A percentile compares a stretch with the other conserved stretches of the same genome.
Evolutionary conservation across 148 eudicot species (phyloP).

Genomic region (Dianthus caryophyllus): DNA sequence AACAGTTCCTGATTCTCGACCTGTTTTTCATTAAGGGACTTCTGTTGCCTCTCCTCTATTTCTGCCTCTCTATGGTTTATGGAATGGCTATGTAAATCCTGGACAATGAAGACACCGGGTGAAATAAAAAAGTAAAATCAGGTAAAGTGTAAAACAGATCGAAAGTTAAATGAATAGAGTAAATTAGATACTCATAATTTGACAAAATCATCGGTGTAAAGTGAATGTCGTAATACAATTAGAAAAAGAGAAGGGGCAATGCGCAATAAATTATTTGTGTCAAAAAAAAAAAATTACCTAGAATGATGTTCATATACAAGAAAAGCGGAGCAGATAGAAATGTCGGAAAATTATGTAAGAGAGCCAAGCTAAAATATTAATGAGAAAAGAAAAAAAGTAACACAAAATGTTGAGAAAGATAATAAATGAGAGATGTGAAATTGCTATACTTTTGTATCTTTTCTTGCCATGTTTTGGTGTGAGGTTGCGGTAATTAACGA

Average conservation of each 20-base stretch:
- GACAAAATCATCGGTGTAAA: neutral
- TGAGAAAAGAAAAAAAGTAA: neutral
- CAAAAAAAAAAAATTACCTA: no score
- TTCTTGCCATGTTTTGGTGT: no score
- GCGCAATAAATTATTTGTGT: neutral
- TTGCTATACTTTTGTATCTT: no score
- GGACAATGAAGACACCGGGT: conserved; percentile 7
- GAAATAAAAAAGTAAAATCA: neutral
- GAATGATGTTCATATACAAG: neutral
- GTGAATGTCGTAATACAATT: neutral
- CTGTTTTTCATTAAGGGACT: conserved; percentile 94
- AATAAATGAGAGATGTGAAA: neutral
- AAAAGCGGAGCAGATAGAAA: neutral
- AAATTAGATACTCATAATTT: neutral
- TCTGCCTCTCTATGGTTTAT: conserved; percentile 67
- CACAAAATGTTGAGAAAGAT: neutral
- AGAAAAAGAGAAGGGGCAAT: neutral
- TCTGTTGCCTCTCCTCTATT: conserved; percentile 87
- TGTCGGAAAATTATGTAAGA: neutral
- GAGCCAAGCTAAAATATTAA: neutral
- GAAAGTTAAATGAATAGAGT: conserved; percentile 3
- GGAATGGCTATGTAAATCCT: conserved; percentile 88
- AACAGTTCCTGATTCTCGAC: conserved; percentile 87
- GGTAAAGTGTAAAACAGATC: neutral
- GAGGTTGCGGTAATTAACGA: no score